Conservation (phyloP, 2,329 filamentous ascomycete species). For the Ilyonectria robusta region DNA sequence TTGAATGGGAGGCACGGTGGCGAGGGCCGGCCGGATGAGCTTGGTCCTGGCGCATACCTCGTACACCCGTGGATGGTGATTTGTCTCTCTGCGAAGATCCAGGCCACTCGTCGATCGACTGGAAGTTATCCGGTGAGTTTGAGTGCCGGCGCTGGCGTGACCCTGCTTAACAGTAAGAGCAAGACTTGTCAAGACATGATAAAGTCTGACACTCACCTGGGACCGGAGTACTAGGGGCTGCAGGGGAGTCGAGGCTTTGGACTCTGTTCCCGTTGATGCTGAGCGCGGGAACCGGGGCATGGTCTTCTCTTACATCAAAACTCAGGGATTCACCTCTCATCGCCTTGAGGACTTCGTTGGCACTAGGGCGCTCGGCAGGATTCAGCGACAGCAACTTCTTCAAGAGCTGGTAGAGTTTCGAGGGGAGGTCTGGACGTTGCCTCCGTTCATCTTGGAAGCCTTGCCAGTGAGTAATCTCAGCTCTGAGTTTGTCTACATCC, state of each 20-base stretch:
- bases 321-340: constrained; percentile 77
- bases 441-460: constrained; percentile 86
- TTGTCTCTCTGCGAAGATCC: constrained; percentile 35
- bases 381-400: constrained; percentile 85
- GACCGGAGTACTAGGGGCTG: constrained; percentile 63
- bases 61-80: constrained; percentile 34
- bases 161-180: constrained; percentile 49
- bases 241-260: constrained; percentile 69
- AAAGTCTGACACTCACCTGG: constrained; percentile 53
- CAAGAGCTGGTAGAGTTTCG: constrained; percentile 87
- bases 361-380: constrained; percentile 83
- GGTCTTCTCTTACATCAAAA: constrained; percentile 58
- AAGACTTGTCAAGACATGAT: constrained; percentile 43
- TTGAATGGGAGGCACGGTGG: constrained; percentile 47
- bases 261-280: constrained; percentile 63
- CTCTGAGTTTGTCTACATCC: constrained; percentile 86
- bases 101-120: constrained; percentile 39
- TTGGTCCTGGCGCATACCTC: constrained; percentile 31
- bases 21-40: constrained; percentile 32
- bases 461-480: constrained; percentile 88
- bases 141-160: constrained; percentile 47
- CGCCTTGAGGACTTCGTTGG: constrained; percentile 85
- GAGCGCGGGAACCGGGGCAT: constrained; percentile 53
- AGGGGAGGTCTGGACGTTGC: constrained; percentile 84
- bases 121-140: constrained; percentile 45